Conservation (phyloP, 1,284 basidiomycete genomes). For the Amylostereum areolatum region DNA sequence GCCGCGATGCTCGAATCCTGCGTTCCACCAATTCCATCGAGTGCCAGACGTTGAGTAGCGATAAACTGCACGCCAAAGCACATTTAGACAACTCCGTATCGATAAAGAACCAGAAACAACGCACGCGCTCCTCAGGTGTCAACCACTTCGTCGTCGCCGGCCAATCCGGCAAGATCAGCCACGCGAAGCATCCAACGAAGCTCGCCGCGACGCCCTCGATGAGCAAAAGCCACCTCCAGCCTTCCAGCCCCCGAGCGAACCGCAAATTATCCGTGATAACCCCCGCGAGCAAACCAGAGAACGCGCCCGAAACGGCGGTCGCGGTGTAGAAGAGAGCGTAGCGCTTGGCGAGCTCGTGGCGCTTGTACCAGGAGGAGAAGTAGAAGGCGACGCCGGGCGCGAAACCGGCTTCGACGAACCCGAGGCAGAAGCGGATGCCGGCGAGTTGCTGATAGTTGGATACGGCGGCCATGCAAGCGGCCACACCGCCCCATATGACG, state of each 20-base stretch:
- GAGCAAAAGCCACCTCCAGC: constrained; percentile 16
- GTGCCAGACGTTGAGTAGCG: constrained; percentile 30
- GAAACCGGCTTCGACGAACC: constrained; percentile 23
- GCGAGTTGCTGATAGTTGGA: constrained; percentile 15
- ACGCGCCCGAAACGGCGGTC: constrained; percentile 19
- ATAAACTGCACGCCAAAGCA: constrained; percentile 19
- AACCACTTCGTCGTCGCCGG: constrained; percentile 33
- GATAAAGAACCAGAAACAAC: not conserved
- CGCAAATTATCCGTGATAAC: constrained; percentile 1
- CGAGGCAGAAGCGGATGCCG: constrained; percentile 25
- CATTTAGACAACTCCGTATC: not conserved
- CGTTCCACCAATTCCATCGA: constrained; percentile 28
- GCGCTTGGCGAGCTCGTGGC: constrained; percentile 18
- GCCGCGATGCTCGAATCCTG: constrained; percentile 4
- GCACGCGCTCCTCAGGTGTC: constrained; percentile 26
- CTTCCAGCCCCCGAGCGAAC: not conserved
- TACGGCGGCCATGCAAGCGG: constrained; percentile 15
- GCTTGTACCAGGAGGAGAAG: constrained; percentile 17
- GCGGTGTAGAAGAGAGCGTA: constrained; percentile 21
- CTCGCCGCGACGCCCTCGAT: constrained; percentile 25
- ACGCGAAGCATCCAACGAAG: constrained; percentile 19
- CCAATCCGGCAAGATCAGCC: constrained; percentile 28
- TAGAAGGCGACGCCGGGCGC: constrained; percentile 17
- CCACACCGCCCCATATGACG: constrained; percentile 16
- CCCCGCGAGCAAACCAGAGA: constrained; percentile 25